Conservation (phyloP, 176 grass and related monocot species). For the Thalia dealbata region DNA sequence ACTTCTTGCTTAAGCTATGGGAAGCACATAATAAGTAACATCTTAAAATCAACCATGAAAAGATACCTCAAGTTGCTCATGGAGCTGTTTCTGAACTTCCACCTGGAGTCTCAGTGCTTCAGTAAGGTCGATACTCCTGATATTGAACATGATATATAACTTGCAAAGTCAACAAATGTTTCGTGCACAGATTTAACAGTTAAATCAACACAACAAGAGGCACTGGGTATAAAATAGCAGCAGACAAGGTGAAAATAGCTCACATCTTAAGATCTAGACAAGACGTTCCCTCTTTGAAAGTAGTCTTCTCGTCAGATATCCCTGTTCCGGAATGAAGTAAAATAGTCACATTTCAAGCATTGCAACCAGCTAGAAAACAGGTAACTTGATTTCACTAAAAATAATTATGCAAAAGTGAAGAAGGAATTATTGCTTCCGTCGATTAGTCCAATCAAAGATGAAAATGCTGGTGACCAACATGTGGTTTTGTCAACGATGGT, state of each 20-base stretch:
- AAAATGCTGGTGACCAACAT: too few relatives aligned
- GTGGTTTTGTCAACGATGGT: too few relatives aligned
- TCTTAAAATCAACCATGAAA: background rate
- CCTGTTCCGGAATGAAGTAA: background rate
- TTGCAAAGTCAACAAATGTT: background rate
- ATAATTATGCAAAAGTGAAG: too few relatives aligned
- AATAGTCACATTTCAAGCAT: too few relatives aligned
- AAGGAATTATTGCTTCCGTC: too few relatives aligned
- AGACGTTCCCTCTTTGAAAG: background rate
- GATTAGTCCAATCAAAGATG: too few relatives aligned
- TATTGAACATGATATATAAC: background rate
- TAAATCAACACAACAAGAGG: background rate
- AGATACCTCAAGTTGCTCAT: slow-evolving; percentile 13
- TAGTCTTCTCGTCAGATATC: background rate
- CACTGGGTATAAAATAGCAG: background rate
- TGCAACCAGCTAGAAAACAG: background rate
- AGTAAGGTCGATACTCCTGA: slow-evolving; percentile 6
- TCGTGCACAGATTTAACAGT: background rate
- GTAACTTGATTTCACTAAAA: background rate
- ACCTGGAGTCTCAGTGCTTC: slow-evolving; percentile 11
- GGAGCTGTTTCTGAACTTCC: slow-evolving; percentile 15
- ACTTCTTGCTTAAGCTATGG: too few relatives aligned
- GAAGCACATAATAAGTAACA: too few relatives aligned
- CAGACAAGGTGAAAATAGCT: background rate
- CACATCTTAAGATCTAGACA: background rate